Base-by-base conservation (phyloP, 768 basidiomycete species). In the Phlebiopsis gigantea region DNA sequence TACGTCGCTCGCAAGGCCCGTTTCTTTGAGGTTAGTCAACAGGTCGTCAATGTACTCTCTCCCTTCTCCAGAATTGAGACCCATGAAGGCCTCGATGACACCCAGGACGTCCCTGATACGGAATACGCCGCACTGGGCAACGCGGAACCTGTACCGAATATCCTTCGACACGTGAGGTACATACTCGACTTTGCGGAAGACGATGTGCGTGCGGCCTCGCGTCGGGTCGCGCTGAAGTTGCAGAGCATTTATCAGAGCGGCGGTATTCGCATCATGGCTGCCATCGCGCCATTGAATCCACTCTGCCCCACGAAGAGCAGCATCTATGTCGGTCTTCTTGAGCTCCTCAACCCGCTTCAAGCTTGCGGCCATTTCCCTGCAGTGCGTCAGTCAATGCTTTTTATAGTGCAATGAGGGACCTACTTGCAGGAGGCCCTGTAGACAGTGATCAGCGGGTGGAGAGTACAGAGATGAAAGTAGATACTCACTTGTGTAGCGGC, bases 171-270 rank as follows among this genome's bases (percentile, higher is more conserved):
- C 46, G 1, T 51, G 41, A 5, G 67, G 67, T 1, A 61, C 58
- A 43, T 66, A 66, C 50, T 64, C 60, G 17, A 66, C 58, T 43
- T 56, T 22, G 30, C 64, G 58, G 30, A 68, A 28, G 4, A 71
- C 55, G 42, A 71, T 67, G 56, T 71, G 67, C 8, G 67, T 68
- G 6, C 61, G 63, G 14, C 65, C 63, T 1, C 68, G 67, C 2
- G 49, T 41, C 0, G 65, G 62, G 56, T 69, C 60, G 39, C 64
- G 64, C 24, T 65, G 62, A 31, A 69, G 55, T n/a, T 62, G 59
- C 0, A 69, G 62, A 14, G 68, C 66, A 34, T 63, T 57, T 17
- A 58, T 45, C n/a, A 63, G 46, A 4, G 60, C 56, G 10, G 43
- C 30, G 8, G 57, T 57, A 41, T 63, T 65, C 12, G 56, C 61